Conservation (phyloP, 495 filamentous ascomycete species). For the Cairneyella variabilis region DNA sequence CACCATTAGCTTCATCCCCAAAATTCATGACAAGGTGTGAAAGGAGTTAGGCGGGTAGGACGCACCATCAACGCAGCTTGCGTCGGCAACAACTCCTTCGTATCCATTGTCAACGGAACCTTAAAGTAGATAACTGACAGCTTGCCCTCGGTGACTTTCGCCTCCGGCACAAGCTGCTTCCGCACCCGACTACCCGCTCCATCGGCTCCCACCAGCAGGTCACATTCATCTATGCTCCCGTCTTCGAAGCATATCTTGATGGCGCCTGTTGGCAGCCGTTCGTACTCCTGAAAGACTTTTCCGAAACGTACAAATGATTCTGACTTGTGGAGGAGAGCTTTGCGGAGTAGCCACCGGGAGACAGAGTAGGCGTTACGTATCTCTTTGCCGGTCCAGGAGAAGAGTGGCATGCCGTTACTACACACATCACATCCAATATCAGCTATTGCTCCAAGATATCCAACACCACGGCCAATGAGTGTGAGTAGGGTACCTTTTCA, state of each 20-base stretch:
- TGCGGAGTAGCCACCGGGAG: conserved; percentile 19
- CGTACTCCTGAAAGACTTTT: conserved; percentile 31
- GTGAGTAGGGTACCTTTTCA: conserved; percentile 9
- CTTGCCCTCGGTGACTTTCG: conserved; percentile 9
- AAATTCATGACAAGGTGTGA: neutral
- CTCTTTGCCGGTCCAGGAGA: conserved; percentile 12
- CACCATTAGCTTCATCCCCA: neutral
- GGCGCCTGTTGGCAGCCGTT: conserved; percentile 17
- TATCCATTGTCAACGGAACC: conserved; percentile 22
- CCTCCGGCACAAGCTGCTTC: conserved; percentile 36
- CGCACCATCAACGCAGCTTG: conserved; percentile 14
- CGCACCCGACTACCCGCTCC: conserved; percentile 35
- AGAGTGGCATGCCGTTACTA: conserved; percentile 14
- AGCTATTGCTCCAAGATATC: no score
- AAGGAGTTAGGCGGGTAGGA: neutral
- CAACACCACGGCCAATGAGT: no score
- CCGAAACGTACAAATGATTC: conserved; percentile 32
- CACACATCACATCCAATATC: neutral
- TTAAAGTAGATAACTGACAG: conserved; percentile 26
- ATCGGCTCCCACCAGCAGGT: conserved; percentile 43
- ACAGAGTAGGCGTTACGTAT: conserved; percentile 19
- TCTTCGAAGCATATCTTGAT: conserved; percentile 35
- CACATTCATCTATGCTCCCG: conserved; percentile 31
- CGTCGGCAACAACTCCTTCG: conserved; percentile 12
- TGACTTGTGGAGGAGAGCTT: conserved; percentile 20